These are phyloP conservation scores for Candida sojae DNA, from an alignment of 1,139 yeast genomes.

Conservation along the genomic window DNA sequence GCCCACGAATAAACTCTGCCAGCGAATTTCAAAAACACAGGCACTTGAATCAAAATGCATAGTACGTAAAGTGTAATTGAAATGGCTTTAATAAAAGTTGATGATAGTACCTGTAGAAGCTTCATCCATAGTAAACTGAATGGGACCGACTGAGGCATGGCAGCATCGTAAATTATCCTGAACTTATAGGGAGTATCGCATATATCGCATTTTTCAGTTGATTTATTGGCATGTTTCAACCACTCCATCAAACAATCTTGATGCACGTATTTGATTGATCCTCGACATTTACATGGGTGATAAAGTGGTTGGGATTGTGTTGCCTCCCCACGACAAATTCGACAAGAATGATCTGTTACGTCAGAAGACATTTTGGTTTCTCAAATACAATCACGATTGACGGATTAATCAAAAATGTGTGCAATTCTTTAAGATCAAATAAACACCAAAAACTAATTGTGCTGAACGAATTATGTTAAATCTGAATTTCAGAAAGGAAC, in stretches of 20 bases:
- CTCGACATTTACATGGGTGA: conserved; percentile 93
- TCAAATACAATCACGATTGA: no score
- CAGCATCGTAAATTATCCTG: conserved; percentile 66
- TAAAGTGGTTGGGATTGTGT: conserved; percentile 75
- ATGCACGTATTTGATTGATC: conserved; percentile 90
- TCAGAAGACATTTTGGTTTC: conserved; percentile 10
- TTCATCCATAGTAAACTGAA: conserved; percentile 43
- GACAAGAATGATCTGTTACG: conserved; percentile 52
- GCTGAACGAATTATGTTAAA: no score
- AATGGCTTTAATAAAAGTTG: conserved; percentile 23
- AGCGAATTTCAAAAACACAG: conserved; percentile 55
- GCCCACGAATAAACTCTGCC: conserved; percentile 57
- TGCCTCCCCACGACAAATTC: conserved; percentile 94
- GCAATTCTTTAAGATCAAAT: no score
- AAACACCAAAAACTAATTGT: no score
- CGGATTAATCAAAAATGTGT: no score
- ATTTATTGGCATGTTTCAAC: conserved; percentile 67
- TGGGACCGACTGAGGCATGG: conserved; percentile 72
- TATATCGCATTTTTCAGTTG: conserved; percentile 77
- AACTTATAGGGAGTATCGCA: conserved; percentile 80
- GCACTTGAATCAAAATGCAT: conserved; percentile 54
- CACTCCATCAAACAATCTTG: conserved; percentile 91
- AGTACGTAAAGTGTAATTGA: conserved; percentile 36
- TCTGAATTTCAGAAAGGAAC: no score
- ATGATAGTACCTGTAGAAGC: conserved; percentile 28